Base-by-base conservation (phyloP, 768 basidiomycete species). In the Tremella mesenterica region DNA sequence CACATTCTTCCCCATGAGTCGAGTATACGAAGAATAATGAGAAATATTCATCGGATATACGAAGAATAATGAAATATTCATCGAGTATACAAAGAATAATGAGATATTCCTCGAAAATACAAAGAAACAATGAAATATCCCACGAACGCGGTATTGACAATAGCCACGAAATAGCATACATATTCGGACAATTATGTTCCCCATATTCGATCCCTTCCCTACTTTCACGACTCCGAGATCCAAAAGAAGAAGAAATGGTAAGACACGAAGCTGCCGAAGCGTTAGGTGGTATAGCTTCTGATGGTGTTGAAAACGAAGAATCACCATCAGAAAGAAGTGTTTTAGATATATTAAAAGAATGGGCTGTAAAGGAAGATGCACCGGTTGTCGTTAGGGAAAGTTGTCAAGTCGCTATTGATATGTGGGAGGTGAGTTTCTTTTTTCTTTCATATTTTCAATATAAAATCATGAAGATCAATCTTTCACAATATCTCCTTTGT, bases 241-340 rank as follows among this genome's bases (percentile, higher is more conserved):
- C 71, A 1, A 68, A 75, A 1, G 95, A 97, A 73, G 84, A 84
- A 10, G 89, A 91, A 52, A 97, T 99, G 93, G 95, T 99, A 9
- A 82, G 95, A 28, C 95, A 99, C 63, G 95, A 99, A 73, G 95
- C 93, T 23, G 95, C 95, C 3, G 95, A 99, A 73, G 95, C 95
- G 6, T 80, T 99, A 0, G 95, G 95, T n/a, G 89, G 93, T 4
- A 97, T 99, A 52, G 92, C 85, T 2, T 64, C 60, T 5, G 73
- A 74, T 43, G 69, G 64, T 18, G 69, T 61, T 1, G 65, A 58
- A 12, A 52, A 51, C 39, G 25, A 89, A n/a, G 59, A 57, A n/a
- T 31, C 49, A 14, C 38, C 65, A 29, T 63, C 66, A 1, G n/a
- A 85, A 1, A 87, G 88, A 0, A 90, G 93, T 50, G 91, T 95